Base-by-base conservation (phyloP, 805 yeast genomes). In the Schwanniomyces vanrijiae region DNA sequence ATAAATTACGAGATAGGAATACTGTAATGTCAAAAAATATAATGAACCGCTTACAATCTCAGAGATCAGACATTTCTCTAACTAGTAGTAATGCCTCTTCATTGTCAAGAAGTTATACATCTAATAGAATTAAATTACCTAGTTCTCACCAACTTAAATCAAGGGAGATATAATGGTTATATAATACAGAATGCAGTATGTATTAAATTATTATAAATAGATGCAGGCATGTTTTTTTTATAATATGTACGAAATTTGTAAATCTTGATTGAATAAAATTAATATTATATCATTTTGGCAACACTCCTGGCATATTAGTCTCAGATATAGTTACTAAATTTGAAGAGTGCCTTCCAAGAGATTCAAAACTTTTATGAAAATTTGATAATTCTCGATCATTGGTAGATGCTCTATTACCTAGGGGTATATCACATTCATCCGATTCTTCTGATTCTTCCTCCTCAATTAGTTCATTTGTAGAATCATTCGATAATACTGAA, bases 401-500 rank as follows among this genome's bases (percentile, higher is more conserved):
- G 4, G 31, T 26, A 18, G 22, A 16, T 9, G 19, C 18, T 25
- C 14, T 42, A 24, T 16, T 34, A 38, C 11, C 28, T 11, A 37
- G 33, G 37, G 16, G 39, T 5, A 14, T 16, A 4, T n/a, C 25
- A 16, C 4, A n/a, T 10, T 35, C 39, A 2, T 42, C 38, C n/a
- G n/a, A 14, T 11, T 14, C 13, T 11, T 26, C 29, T 10, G 34
- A 37, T 11, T 37, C 31, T 11, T 43, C 54, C 40, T 59, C 64
- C 33, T 65, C 68, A 25, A 55, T 55, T 6, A 60, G 52, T 6
- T 66, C 60, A 20, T 54, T 49, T 31, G 62, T 60, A 8, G 73
- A 68, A 21, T 57, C 55, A 22, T 55, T 53, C 6, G 73, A 68
- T 11, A 64, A 48, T 4, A 55, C 47, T 0, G 74, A 69, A 1